A percentile compares a stretch with the other conserved stretches of the same genome.
Evolutionary conservation across 2,329 filamentous ascomycete species (phyloP).

Genomic region (Harringtonia lauricola): DNA sequence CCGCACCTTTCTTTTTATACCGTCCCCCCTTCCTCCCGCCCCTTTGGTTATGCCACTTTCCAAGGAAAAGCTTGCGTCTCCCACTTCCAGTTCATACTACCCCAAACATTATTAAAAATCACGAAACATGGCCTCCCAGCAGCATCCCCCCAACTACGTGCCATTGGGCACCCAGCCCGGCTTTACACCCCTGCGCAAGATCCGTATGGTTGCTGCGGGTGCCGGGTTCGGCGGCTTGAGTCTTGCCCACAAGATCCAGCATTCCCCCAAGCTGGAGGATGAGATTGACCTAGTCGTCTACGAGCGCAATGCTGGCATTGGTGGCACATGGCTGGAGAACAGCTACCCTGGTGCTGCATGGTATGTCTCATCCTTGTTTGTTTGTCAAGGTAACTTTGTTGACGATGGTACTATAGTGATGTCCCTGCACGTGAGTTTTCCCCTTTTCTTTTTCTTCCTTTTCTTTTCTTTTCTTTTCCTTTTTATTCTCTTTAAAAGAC

Average conservation of each 20-base stretch:
- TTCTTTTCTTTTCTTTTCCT: too few species aligned
- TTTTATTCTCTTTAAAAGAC: neutral
- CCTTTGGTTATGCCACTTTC: too few species aligned
- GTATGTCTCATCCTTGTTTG: neutral
- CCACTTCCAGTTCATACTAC: too few species aligned
- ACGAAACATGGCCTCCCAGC: neutral
- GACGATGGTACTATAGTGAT: neutral
- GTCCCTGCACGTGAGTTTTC: neutral
- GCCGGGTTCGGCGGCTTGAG: neutral
- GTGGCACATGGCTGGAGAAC: slow-evolving; percentile 8
- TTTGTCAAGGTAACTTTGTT: neutral
- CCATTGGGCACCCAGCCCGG: neutral
- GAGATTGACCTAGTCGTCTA: slow-evolving; percentile 17
- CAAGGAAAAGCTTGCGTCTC: too few species aligned
- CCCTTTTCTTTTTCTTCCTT: too few species aligned
- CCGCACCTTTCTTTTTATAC: too few species aligned
- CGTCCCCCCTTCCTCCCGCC: too few species aligned
- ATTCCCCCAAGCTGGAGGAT: slow-evolving; percentile 9
- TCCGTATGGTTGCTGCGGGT: neutral
- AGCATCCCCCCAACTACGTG: neutral
- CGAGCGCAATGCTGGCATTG: slow-evolving; percentile 4
- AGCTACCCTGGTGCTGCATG: neutral
- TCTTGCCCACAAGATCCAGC: slow-evolving; percentile 1
- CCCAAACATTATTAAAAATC: too few species aligned
- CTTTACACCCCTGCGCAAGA: neutral